Conservation (phyloP, 2,329 filamentous ascomycete species). For the Exserohilum rostratum region DNA sequence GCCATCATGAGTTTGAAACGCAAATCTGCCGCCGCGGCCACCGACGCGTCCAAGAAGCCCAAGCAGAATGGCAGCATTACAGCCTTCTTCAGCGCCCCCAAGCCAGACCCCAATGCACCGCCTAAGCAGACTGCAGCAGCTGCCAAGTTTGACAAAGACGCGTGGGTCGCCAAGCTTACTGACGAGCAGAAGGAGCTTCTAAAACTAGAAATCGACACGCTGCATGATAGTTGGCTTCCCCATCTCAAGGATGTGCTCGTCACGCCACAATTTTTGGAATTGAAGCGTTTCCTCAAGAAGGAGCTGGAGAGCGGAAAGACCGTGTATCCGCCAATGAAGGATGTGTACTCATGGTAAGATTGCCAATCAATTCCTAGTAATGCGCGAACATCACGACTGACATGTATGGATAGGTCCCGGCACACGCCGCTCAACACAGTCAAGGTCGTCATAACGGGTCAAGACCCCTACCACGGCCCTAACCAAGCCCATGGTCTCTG, state of each 20-base stretch:
- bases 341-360: constrained; percentile 90
- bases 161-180: constrained; percentile 82
- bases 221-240: constrained; percentile 90
- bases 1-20: constrained; percentile 58
- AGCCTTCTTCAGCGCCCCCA: constrained; percentile 81
- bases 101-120: constrained; percentile 36
- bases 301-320: constrained; percentile 77
- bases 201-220: constrained; percentile 86
- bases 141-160: constrained; percentile 78
- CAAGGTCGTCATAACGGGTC: constrained; percentile 91
- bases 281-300: constrained; percentile 85
- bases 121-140: constrained; percentile 26
- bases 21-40: constrained; percentile 54
- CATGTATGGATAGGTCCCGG: constrained; percentile 72
- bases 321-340: constrained; percentile 84
- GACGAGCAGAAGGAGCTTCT: constrained; percentile 82
- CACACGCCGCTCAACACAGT: constrained; percentile 88
- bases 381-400: constrained; percentile 3
- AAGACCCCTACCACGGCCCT: constrained; percentile 95
- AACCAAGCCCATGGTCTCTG: constrained; percentile 96
- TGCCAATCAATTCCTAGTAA: background rate
- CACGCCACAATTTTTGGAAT: constrained; percentile 77
- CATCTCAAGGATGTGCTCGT: constrained; percentile 86
- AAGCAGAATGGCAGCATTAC: constrained; percentile 77
- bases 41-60: constrained; percentile 56